A percentile compares a stretch with the other conserved stretches of the same genome.
Conservation (phyloP, 2,329 filamentous ascomycete genomes). For the Stachybotrys chartarum region DNA sequence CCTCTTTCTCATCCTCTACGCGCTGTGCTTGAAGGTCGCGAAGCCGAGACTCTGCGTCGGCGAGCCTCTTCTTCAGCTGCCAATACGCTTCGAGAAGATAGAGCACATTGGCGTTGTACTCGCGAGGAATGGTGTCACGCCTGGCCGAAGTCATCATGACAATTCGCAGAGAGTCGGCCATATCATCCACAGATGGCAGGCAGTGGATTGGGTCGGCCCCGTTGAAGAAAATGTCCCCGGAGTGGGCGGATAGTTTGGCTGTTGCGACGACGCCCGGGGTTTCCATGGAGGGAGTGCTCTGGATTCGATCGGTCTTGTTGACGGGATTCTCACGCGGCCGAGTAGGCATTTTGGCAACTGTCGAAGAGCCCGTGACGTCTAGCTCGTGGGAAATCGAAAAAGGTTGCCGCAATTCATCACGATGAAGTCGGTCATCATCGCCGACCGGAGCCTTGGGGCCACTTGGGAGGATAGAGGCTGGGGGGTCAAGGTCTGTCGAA, state of each 20-base stretch:
- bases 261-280: background rate
- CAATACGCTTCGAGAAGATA: constrained; percentile 28
- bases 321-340: background rate
- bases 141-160: constrained; percentile 29
- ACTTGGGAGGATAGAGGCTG: background rate
- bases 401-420: background rate
- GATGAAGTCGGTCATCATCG: background rate
- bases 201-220: background rate
- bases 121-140: constrained; percentile 26
- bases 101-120: constrained; percentile 34
- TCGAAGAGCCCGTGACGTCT: background rate
- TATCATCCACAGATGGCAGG: constrained; percentile 32
- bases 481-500: background rate
- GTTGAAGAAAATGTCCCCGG: constrained; percentile 5
- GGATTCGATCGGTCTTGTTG: background rate
- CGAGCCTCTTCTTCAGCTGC: constrained; percentile 16
- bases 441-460: background rate
- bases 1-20: constrained; percentile 26
- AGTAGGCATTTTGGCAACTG: background rate
- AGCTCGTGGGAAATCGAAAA: background rate
- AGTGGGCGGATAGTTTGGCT: background rate
- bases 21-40: constrained; percentile 25
- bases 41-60: constrained; percentile 26
- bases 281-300: too few species aligned
- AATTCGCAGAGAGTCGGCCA: constrained; percentile 35